These are phyloP conservation scores for Peniophora sp. DNA, from an alignment of 1,284 basidiomycete genomes.

Conservation along the genomic window DNA sequence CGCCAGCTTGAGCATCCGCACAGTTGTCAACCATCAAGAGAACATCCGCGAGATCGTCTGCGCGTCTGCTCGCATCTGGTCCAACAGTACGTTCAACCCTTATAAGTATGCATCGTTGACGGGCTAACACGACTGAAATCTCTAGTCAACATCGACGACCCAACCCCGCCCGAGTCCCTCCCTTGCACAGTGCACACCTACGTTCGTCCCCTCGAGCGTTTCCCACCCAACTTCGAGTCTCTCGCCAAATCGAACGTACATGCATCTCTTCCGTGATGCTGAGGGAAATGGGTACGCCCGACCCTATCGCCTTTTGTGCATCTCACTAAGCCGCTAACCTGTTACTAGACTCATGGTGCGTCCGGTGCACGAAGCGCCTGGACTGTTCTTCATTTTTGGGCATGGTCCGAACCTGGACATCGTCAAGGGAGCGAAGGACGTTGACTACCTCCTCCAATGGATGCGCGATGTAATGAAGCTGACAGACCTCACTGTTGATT, in stretches of 20 bases:
- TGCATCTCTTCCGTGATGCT: too few species aligned
- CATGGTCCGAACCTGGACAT: not conserved
- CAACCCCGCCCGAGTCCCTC: slow-evolving; percentile 83
- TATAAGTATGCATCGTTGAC: not conserved
- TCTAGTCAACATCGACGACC: slow-evolving; percentile 80
- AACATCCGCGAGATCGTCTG: slow-evolving; percentile 94
- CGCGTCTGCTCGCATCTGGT: slow-evolving; percentile 81
- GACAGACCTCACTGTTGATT: not conserved
- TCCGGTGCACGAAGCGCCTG: not conserved
- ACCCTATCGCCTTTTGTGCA: too few species aligned
- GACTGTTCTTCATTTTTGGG: not conserved
- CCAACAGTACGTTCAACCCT: slow-evolving; percentile 52
- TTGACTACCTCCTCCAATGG: not conserved
- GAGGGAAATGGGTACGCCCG: too few species aligned
- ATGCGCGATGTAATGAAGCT: not conserved
- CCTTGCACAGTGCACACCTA: slow-evolving; percentile 83
- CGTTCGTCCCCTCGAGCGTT: slow-evolving; percentile 86
- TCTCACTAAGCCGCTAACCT: too few species aligned
- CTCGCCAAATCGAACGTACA: slow-evolving; percentile 54
- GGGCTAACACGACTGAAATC: not conserved
- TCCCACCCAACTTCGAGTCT: slow-evolving; percentile 81
- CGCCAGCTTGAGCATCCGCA: slow-evolving; percentile 85
- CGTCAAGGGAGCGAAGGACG: not conserved
- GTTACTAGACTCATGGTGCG: not conserved
- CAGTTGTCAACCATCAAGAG: slow-evolving; percentile 89